Evolutionary conservation across 1,284 basidiomycete genomes (phyloP).

Genomic region (Cystobasidium sp.): DNA sequence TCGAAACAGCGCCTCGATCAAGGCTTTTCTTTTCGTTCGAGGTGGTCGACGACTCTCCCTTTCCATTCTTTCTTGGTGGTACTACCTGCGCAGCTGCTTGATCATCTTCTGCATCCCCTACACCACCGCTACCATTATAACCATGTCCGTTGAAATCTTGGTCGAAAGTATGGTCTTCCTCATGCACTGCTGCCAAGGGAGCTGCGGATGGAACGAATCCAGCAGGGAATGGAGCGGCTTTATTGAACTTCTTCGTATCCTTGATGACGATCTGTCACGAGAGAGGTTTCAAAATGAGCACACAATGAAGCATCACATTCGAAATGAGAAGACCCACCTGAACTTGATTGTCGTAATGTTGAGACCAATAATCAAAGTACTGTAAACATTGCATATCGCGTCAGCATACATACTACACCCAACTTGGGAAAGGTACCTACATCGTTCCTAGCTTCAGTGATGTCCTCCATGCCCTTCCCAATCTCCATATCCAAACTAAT

Average conservation of each 20-base stretch:
- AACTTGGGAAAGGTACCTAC: background rate
- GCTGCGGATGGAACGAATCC: no score
- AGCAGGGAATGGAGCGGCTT: no score
- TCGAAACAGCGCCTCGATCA: no score
- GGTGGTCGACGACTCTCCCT: background rate
- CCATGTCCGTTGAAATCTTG: background rate
- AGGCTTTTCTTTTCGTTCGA: no score
- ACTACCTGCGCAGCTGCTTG: background rate
- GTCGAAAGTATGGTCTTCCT: background rate
- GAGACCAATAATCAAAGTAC: conserved; percentile 13
- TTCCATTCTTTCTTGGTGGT: no score
- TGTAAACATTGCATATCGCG: background rate
- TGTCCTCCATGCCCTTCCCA: background rate
- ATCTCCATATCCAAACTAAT: conserved; percentile 3
- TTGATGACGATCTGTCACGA: no score
- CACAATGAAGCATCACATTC: background rate
- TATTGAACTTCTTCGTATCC: no score
- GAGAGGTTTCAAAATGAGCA: no score
- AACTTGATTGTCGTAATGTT: background rate
- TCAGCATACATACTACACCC: background rate
- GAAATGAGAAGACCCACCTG: background rate
- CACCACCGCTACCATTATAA: background rate
- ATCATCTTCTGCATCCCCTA: background rate
- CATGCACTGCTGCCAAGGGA: background rate
- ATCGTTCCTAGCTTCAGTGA: background rate